Base-by-base conservation (phyloP, 306 rosid genomes). In the Cicer pinnatifidum region DNA sequence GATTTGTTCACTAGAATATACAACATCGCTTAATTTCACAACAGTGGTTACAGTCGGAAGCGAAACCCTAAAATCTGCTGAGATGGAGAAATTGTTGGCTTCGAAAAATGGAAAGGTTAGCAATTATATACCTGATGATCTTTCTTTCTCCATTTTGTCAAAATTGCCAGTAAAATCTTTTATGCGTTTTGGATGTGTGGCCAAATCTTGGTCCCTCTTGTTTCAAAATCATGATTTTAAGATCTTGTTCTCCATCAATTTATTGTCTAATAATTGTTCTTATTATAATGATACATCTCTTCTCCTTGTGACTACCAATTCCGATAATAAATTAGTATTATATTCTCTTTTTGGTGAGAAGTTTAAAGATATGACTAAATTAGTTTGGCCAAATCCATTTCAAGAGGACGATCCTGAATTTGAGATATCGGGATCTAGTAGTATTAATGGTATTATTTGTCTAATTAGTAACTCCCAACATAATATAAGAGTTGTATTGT, bases 311-410 rank as follows among this genome's bases (percentile, higher is more conserved):
- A 15, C 44, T 9, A 9, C 4, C 8, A 38, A 40, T 15, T 13
- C 1, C 9, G 69, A 38, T 15, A 13, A 63, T 5, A 48, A 16
- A 39, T 63, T 23, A 0, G 9, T 20, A 20, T 20, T 20, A 20
- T 20, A 39, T 39, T 39, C 7, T 39, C 9, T 39, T 39, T 39
- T 8, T 39, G 43, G 43, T 6, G 43, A 39, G 56, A n/a, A 2
- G 8, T 50, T n/a, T 50, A 19, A 50, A 19, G 13, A 50, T n/a
- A 50, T 1, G 56, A 13, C 3, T 7, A 13, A 10, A 50, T 50
- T 50, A n/a, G 19, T n/a, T n/a, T 50, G 56, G 20, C 56, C 56
- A 50, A 50, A 50, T 50, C 56, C 56, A 5, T n/a, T 50, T 50
- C 8, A 50, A 6, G 19, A 50, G 19, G 19, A 13, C 1, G 56